A percentile compares a stretch with the other conserved stretches of the same genome.
Conservation (phyloP, 306 rosid species). For the Gynostemma pentaphyllum region DNA sequence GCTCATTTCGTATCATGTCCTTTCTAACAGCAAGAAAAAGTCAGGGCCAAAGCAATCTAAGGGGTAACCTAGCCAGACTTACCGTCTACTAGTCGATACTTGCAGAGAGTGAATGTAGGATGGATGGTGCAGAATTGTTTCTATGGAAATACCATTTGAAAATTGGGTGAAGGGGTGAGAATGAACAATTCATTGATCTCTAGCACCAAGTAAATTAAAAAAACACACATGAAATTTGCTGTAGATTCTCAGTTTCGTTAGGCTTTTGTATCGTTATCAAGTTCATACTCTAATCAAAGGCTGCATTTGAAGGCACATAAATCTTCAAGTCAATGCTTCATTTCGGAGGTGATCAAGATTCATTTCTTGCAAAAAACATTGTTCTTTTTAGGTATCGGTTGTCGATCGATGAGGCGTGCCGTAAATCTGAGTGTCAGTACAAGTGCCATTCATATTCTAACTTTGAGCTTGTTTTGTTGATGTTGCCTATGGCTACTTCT, state of each 20-base stretch:
- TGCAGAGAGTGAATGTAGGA: neutral
- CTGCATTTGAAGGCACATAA: neutral
- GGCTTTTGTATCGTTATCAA: slow-evolving; percentile 3
- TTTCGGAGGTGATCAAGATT: neutral
- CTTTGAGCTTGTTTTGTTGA: no score
- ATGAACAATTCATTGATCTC: neutral
- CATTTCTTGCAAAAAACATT: no score
- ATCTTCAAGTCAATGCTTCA: neutral
- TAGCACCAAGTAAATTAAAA: neutral
- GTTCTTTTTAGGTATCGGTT: no score
- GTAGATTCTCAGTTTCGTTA: neutral
- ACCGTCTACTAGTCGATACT: neutral
- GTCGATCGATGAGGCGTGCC: no score
- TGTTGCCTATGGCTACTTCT: no score
- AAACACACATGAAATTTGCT: neutral
- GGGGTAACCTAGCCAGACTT: neutral
- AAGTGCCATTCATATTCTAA: no score
- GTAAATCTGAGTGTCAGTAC: no score
- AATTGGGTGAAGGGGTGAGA: neutral
- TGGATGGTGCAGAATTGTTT: neutral
- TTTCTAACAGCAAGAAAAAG: slow-evolving; percentile 4
- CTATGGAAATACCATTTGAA: neutral
- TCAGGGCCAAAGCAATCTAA: neutral
- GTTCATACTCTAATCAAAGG: neutral
- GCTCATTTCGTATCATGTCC: neutral